phyloP scores from a whole-genome alignment of 371 early-diverging fungal species.

The Umbelopsis sp. region DNA sequence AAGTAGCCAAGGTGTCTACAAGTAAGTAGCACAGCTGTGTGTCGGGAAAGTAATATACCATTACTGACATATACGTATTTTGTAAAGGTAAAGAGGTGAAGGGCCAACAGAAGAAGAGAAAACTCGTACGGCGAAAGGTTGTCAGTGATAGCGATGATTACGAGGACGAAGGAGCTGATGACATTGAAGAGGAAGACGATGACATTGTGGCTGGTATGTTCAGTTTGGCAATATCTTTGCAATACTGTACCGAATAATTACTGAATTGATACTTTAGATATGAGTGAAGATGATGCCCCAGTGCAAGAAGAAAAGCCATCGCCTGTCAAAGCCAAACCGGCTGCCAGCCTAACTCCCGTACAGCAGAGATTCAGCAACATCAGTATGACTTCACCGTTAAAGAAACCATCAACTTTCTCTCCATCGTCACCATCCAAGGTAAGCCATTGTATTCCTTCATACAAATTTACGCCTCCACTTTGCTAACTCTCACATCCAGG shows the following conservation, averaged over 20 bases:
- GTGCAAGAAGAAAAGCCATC: background rate
- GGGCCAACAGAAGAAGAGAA: conserved; percentile 26
- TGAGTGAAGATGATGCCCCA: conserved; percentile 1
- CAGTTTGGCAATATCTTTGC: too few species aligned
- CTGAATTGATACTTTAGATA: background rate
- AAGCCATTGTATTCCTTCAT: background rate
- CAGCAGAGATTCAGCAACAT: conserved; percentile 27
- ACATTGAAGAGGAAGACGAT: conserved; percentile 33
- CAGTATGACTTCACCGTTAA: conserved; percentile 16
- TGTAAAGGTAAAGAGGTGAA: conserved; percentile 2
- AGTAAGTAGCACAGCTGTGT: background rate
- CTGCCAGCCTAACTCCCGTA: conserved; percentile 21
- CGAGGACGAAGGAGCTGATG: conserved; percentile 32
- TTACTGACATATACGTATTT: background rate
- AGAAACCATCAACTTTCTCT: conserved; percentile 15
- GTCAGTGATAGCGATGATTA: conserved; percentile 43
- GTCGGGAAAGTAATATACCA: too few species aligned
- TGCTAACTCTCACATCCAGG: conserved; percentile 27
- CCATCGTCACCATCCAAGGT: conserved; percentile 21
- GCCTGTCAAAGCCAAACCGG: conserved; percentile 10
- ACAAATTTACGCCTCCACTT: too few species aligned
- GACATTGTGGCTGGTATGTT: conserved; percentile 36
- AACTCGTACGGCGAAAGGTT: conserved; percentile 25
- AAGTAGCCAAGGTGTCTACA: background rate
- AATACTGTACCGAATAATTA: background rate